A percentile compares a stretch with the other conserved stretches of the same genome.
These are phyloP conservation scores for Phytophthora pluvialis DNA, from an alignment of 352 stramenopile genomes.

Conservation along the genomic window DNA sequence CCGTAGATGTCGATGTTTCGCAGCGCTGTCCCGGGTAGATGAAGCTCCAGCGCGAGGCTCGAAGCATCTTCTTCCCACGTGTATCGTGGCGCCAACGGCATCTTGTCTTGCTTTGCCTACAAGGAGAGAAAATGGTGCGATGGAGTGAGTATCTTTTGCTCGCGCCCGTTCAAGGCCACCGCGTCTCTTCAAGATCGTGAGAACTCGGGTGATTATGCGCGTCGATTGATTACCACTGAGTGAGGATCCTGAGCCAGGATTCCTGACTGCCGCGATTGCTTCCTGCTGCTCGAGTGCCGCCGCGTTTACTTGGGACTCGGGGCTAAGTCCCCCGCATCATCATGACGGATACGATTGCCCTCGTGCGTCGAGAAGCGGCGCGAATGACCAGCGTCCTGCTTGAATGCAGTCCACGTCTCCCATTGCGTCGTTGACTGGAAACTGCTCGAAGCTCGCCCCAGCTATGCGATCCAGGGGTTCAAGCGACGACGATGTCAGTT, in stretches of 20 bases:
- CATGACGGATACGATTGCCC: too few relatives aligned
- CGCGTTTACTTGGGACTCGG: too few relatives aligned
- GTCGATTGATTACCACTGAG: not conserved
- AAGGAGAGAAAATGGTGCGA: not conserved
- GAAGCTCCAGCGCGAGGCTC: slow-evolving; percentile 57
- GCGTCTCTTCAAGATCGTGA: slow-evolving; percentile 27
- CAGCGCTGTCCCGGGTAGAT: slow-evolving; percentile 53
- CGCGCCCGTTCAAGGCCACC: slow-evolving; percentile 8
- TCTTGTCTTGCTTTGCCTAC: slow-evolving; percentile 24
- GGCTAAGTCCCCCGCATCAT: too few relatives aligned
- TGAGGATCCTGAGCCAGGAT: too few relatives aligned
- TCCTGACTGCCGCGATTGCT: too few relatives aligned
- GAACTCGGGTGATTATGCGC: slow-evolving; percentile 8
- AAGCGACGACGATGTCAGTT: slow-evolving; percentile 4
- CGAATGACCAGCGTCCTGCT: not conserved
- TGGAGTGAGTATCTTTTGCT: slow-evolving; percentile 19
- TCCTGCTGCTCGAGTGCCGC: not conserved
- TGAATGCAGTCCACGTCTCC: not conserved
- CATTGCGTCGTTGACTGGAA: not conserved
- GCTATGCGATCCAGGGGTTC: not conserved
- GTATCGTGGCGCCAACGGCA: slow-evolving; percentile 73
- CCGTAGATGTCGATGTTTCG: slow-evolving; percentile 75
- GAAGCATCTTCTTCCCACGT: slow-evolving; percentile 67
- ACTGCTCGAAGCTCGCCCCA: not conserved
- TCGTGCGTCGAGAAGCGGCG: not conserved